Evolutionary conservation across 2,329 filamentous ascomycete species (phyloP).

Genomic region (Colletotrichum caudatum): DNA sequence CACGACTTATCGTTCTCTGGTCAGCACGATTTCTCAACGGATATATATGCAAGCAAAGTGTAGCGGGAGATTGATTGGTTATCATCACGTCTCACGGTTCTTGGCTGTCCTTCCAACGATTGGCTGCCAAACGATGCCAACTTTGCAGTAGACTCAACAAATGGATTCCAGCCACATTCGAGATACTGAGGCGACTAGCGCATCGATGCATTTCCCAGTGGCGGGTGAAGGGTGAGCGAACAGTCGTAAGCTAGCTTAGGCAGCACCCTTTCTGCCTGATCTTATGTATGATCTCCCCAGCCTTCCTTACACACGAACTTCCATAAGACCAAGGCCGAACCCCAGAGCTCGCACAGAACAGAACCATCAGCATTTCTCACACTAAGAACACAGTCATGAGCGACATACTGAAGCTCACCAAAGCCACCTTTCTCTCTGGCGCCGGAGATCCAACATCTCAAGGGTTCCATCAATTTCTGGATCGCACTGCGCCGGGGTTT

Average conservation of each 20-base stretch:
- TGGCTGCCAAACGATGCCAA: background rate
- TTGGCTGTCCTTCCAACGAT: background rate
- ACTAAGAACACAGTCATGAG: conserved; percentile 18
- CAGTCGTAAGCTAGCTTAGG: background rate
- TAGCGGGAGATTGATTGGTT: background rate
- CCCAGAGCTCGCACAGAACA: background rate
- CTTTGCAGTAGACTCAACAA: background rate
- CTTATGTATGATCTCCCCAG: background rate
- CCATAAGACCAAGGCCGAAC: background rate
- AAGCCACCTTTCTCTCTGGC: conserved; percentile 30
- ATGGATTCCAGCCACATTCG: background rate
- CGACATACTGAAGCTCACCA: conserved; percentile 26
- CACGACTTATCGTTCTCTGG: background rate
- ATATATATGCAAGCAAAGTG: background rate
- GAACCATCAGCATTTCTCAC: too few species aligned
- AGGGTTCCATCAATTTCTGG: conserved; percentile 25
- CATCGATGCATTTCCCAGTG: background rate
- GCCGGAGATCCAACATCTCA: conserved; percentile 12
- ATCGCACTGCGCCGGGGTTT: conserved; percentile 42
- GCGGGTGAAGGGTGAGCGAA: background rate
- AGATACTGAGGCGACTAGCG: conserved; percentile 1
- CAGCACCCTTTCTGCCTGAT: conserved; percentile 24
- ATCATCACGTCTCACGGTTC: background rate
- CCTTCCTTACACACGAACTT: background rate
- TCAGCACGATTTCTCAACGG: too few species aligned